phyloP scores from a whole-genome alignment of 768 basidiomycete genomes.

The Holtermannia corniformis region DNA sequence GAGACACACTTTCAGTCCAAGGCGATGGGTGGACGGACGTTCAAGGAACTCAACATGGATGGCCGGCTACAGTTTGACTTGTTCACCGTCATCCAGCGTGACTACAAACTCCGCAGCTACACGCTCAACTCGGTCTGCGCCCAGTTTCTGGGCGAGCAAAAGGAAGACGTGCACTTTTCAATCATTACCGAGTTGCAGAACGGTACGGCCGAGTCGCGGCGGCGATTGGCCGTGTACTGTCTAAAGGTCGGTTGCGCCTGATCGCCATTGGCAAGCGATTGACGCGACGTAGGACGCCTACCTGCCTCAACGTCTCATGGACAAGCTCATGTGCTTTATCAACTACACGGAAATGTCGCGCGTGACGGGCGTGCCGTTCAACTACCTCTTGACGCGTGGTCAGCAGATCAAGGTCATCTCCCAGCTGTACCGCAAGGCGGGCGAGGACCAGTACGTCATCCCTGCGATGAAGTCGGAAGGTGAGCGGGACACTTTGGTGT shows the following conservation, averaged over 20 bases:
- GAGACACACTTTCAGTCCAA: conserved; percentile 97
- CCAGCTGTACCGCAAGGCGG: conserved; percentile 86
- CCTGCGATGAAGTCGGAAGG: conserved; percentile 81
- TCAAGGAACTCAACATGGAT: conserved; percentile 81
- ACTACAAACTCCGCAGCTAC: conserved; percentile 93
- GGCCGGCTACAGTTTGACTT: conserved; percentile 92
- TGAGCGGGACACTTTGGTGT: conserved; percentile 35
- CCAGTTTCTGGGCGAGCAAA: conserved; percentile 95
- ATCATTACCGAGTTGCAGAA: conserved; percentile 98
- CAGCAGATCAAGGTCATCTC: conserved; percentile 99
- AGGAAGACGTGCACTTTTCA: conserved; percentile 97
- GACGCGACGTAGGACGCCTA: conserved; percentile 71
- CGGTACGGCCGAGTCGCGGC: conserved; percentile 82
- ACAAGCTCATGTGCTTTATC: conserved; percentile 98
- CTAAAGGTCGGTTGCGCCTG: conserved; percentile 57
- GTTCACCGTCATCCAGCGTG: conserved; percentile 95
- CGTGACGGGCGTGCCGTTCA: conserved; percentile 99
- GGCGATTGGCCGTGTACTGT: conserved; percentile 93
- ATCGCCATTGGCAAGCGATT: neutral
- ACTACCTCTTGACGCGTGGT: conserved; percentile 81
- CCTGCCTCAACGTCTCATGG: conserved; percentile 86
- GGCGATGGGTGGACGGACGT: conserved; percentile 93
- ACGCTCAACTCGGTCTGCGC: conserved; percentile 97
- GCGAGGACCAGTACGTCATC: conserved; percentile 79
- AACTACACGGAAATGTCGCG: conserved; percentile 99